Evolutionary conservation across 2,329 filamentous ascomycete genomes (phyloP).

Genomic region (Claviceps sorghi): DNA sequence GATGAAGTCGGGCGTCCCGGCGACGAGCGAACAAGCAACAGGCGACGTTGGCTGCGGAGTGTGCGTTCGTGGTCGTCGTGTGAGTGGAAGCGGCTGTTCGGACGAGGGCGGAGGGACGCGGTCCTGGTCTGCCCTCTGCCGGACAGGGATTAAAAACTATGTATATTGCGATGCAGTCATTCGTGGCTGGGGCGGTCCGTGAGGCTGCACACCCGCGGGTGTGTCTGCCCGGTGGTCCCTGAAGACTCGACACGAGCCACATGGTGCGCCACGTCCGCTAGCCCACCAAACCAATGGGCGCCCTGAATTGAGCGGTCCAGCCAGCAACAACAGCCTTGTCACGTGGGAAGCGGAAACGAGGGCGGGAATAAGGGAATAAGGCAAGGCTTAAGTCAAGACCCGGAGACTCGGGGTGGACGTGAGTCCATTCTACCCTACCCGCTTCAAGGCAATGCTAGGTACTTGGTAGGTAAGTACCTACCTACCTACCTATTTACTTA

Average conservation of each 20-base stretch:
- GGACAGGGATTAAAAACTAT: conserved; percentile 1
- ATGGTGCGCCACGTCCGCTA: not conserved
- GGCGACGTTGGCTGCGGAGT: conserved; percentile 2
- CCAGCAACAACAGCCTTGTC: conserved; percentile 3
- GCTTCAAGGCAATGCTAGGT: too few species aligned
- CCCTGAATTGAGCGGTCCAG: not conserved
- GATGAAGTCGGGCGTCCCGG: not conserved
- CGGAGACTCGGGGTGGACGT: too few species aligned
- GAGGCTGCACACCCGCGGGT: not conserved
- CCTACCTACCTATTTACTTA: too few species aligned
- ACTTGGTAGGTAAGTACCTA: too few species aligned
- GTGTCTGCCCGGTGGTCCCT: not conserved
- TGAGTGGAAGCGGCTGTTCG: conserved; percentile 1
- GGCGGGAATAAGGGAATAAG: not conserved
- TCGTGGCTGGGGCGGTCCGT: conserved; percentile 1
- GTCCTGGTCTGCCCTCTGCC: not conserved
- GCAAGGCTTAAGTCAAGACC: not conserved
- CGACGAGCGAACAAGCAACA: not conserved
- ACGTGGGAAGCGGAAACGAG: conserved; percentile 1
- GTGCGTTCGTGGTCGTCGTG: not conserved
- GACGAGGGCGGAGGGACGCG: conserved; percentile 4
- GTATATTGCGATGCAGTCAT: conserved; percentile 3
- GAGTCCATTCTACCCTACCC: too few species aligned
- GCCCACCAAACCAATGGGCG: not conserved
- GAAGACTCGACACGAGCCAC: not conserved